Evolutionary conservation across 2,329 filamentous ascomycete genomes (phyloP), one percentile per base, ranked within the genome.

Genomic region (Berkeleyomyces basicola): DNA sequence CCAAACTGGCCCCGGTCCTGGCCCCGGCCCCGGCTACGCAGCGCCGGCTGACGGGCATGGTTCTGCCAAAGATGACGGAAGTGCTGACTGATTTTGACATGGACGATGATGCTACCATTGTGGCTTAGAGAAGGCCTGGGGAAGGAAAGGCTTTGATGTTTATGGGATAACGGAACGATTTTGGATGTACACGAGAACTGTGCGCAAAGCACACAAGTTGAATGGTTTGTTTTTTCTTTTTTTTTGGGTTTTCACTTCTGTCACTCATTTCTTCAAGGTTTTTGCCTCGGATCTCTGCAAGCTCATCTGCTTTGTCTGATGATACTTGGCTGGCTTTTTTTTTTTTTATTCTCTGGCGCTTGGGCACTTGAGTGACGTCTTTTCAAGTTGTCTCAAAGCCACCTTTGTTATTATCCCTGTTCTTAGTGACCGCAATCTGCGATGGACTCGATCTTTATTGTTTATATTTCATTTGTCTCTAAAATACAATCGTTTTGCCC

Each of bases 101-200:
- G 42, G 58, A 59, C 40, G 58, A 59, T n/a, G 58, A 59, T 9
- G 58, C 23, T 43, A 59, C 58, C 10, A 44, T 59, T 43, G 58
- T 59, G 42, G 44, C 44, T 11, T 46, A 59, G 37, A 16, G 6
- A 16, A n/a, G n/a, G 46, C 14, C 23, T 23, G 14, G 49, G 36
- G 49, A 33, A 31, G 33, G 16, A 53, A 37, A 53, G 23, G 49
- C 16, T 46, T 47, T 43, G 7, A 14, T 31, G 37, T 53, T 11
- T 53, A 36, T 31, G 5, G 49, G 31, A 37, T 53, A 53, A 53
- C 49, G 49, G 49, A 53, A 53, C 31, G 49, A 53, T 53, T 53
- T 2, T 53, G 10, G 33, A 53, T 53, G 49, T 53, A 36, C 49
- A 53, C 33, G 49, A 36, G 23, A 7, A 14, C 39, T 10, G 42